Evolutionary conservation across 257 asterid species (phyloP).

Genomic region (Salvia rosmarinus): DNA sequence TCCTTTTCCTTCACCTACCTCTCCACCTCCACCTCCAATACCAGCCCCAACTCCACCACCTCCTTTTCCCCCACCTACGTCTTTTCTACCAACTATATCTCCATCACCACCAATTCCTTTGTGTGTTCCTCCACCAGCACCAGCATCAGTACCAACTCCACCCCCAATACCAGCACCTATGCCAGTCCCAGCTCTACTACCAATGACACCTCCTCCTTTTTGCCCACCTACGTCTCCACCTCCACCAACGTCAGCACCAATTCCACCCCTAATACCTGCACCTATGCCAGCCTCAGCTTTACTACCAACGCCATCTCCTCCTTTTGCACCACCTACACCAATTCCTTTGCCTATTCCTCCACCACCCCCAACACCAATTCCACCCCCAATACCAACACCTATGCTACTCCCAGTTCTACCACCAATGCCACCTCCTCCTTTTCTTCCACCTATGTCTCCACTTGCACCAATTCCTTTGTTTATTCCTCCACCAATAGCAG

Average conservation of each 20-base stretch:
- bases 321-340: too few relatives aligned
- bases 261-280: neutral
- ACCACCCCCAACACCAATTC: neutral
- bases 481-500: neutral
- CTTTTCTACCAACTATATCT: too few relatives aligned
- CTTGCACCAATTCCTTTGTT: slow-evolving; percentile 11
- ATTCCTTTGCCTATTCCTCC: too few relatives aligned
- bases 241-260: slow-evolving; percentile 18
- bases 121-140: too few relatives aligned
- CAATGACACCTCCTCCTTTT: neutral
- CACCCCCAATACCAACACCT: slow-evolving; percentile 26
- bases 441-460: neutral
- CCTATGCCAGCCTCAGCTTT: too few relatives aligned
- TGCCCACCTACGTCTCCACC: slow-evolving; percentile 31
- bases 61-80: too few relatives aligned
- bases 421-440: too few relatives aligned
- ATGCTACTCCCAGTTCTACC: neutral
- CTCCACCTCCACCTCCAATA: too few relatives aligned
- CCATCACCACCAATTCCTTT: too few relatives aligned
- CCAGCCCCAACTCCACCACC: too few relatives aligned
- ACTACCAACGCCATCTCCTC: too few relatives aligned
- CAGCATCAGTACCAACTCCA: neutral
- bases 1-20: too few relatives aligned
- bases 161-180: slow-evolving; percentile 22
- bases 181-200: neutral